Percentiles rank a stretch among this genome's conserved stretches.
phyloP scores from a whole-genome alignment of 75 land plant genomes.

The Picea sitchensis region DNA sequence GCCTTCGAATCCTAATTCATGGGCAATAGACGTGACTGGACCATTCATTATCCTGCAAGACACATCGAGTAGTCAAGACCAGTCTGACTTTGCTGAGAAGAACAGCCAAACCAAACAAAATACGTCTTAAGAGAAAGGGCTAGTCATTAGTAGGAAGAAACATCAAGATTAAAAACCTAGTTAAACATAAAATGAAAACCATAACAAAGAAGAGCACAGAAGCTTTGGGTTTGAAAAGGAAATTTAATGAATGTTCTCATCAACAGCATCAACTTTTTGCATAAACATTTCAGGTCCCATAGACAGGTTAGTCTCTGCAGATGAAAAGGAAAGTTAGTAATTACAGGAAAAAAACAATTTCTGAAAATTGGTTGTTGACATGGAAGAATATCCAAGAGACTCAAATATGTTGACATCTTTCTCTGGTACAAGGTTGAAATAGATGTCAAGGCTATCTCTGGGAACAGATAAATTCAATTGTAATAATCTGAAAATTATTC shows the following conservation, averaged over 20 bases:
- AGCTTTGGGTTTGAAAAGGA: not conserved
- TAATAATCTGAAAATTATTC: not conserved
- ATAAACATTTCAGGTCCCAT: not conserved
- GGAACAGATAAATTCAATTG: not conserved
- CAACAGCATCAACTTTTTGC: not conserved
- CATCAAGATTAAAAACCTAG: not conserved
- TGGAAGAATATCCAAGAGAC: not conserved
- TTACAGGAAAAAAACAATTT: not conserved
- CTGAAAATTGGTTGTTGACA: not conserved
- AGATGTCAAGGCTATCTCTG: not conserved
- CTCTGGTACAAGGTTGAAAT: not conserved
- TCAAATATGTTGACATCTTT: not conserved
- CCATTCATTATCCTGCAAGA: slow-evolving; percentile 88
- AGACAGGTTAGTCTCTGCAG: not conserved
- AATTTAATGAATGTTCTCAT: not conserved
- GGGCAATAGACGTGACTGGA: slow-evolving; percentile 70
- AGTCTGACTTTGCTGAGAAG: not conserved
- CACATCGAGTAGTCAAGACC: not conserved
- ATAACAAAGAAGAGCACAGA: not conserved
- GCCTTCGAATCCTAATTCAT: slow-evolving; percentile 84
- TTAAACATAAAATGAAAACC: not conserved
- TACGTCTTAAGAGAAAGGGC: not conserved
- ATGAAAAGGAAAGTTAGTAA: not conserved
- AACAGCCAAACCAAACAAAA: not conserved
- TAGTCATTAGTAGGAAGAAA: not conserved